These are phyloP conservation scores for Penicillium sp. DNA, from an alignment of 2,329 filamentous ascomycete species.

Conservation along the genomic window DNA sequence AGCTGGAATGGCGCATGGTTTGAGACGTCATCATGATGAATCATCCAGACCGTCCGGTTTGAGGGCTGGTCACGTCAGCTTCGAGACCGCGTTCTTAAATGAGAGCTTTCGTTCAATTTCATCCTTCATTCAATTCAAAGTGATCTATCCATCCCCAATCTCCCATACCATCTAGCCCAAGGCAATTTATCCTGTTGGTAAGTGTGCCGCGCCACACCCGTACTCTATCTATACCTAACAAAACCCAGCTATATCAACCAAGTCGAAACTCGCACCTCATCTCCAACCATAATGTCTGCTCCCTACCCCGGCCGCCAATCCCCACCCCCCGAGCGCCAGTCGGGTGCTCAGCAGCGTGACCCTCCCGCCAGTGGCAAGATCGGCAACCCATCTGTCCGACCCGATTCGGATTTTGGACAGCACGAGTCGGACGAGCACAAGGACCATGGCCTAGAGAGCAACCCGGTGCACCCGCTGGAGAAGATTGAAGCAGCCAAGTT, in stretches of 20 bases:
- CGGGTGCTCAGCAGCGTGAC: constrained; percentile 62
- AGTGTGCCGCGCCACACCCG: neutral
- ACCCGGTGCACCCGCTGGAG: constrained; percentile 43
- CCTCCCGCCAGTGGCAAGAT: constrained; percentile 59
- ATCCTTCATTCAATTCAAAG: neutral
- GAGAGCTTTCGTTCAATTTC: neutral
- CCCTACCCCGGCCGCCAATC: constrained; percentile 70
- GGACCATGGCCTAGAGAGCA: constrained; percentile 35
- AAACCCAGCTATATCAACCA: neutral
- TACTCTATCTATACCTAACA: neutral
- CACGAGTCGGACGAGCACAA: constrained; percentile 29
- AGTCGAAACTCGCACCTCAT: neutral
- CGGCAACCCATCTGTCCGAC: constrained; percentile 16
- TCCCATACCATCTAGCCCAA: neutral
- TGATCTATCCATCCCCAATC: neutral
- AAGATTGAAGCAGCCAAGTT: constrained; percentile 39
- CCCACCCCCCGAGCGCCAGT: constrained; percentile 68
- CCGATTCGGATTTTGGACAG: constrained; percentile 14
- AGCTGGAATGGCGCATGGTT: neutral
- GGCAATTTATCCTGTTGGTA: neutral
- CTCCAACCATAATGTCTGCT: constrained; percentile 54
- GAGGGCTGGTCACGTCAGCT: constrained; percentile 16
- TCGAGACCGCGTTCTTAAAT: neutral
- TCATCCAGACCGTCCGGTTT: constrained; percentile 11
- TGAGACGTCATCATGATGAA: constrained; percentile 36